Conservation (phyloP, 306 rosid species). For the barrel medic (Medicago truncatula) region DNA sequence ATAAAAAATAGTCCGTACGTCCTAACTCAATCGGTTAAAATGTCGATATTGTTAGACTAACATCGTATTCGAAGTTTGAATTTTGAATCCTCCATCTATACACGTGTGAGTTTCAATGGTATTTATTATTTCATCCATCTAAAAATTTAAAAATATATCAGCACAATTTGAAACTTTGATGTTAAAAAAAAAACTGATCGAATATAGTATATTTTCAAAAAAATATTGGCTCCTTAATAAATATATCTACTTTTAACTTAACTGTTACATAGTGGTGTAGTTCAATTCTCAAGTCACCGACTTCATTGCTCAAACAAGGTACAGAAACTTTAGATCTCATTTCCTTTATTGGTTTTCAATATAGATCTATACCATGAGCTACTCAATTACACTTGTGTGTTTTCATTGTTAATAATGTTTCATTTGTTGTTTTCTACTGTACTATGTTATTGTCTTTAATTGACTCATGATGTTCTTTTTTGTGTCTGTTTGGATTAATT, state of each 20-base stretch:
- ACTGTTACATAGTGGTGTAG: conserved; percentile 11
- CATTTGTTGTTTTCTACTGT: conserved; percentile 1
- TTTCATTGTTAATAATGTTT: conserved; percentile 21
- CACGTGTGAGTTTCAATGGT: too few relatives aligned
- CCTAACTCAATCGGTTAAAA: too few relatives aligned
- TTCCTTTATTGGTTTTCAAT: conserved; percentile 3
- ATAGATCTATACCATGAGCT: conserved; percentile 31
- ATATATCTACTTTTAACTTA: neutral
- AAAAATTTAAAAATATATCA: too few relatives aligned
- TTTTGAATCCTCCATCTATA: too few relatives aligned
- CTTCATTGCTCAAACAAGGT: conserved; percentile 42
- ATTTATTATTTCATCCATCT: too few relatives aligned
- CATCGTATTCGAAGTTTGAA: too few relatives aligned
- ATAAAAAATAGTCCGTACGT: too few relatives aligned
- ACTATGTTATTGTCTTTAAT: neutral
- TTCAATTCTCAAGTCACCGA: conserved; percentile 39
- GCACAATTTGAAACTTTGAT: neutral
- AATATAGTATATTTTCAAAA: conserved; percentile 6
- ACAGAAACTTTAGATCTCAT: conserved; percentile 37
- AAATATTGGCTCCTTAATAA: conserved; percentile 28
- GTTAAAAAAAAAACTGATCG: neutral
- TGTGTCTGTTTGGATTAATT: conserved; percentile 8
- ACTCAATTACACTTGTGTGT: neutral
- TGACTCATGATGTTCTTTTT: neutral
- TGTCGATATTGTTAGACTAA: too few relatives aligned